phyloP scores from a whole-genome alignment of 176 grass and related monocot genomes.

The Musa troglodytarum region DNA sequence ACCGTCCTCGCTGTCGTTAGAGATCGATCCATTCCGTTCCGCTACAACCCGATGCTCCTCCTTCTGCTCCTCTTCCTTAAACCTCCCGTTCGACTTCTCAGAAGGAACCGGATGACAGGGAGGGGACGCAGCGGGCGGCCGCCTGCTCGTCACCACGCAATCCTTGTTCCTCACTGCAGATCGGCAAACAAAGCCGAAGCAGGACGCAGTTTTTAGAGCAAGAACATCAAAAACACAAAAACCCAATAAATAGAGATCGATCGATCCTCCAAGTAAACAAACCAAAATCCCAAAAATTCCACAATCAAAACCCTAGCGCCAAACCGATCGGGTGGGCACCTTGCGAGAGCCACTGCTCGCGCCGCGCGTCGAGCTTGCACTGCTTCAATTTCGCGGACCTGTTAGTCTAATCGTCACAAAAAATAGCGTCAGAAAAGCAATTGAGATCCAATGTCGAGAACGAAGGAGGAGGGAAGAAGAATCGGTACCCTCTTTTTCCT shows the following conservation, averaged over 20 bases:
- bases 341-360: conserved; percentile 99
- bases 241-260: background rate
- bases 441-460: conserved; percentile 12
- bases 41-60: background rate
- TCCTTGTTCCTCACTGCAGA: conserved; percentile 16
- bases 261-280: background rate
- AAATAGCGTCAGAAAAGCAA: conserved; percentile 19
- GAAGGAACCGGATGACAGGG: background rate
- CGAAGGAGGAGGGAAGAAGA: background rate
- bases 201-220: background rate
- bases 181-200: background rate
- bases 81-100: conserved; percentile 1
- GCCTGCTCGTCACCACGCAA: background rate
- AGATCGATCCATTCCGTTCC: conserved; percentile 9
- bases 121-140: background rate
- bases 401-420: conserved; percentile 38
- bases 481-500: conserved; percentile 77
- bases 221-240: background rate
- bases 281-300: background rate
- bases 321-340: conserved; percentile 34
- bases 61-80: background rate
- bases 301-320: background rate
- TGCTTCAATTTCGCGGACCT: conserved; percentile 92
- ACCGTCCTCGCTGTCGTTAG: conserved; percentile 14
- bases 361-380: conserved; percentile 88